Percentiles rank a stretch among this genome's conserved stretches.
phyloP scores from a whole-genome alignment of 768 basidiomycete genomes.

The Collybia nuda region DNA sequence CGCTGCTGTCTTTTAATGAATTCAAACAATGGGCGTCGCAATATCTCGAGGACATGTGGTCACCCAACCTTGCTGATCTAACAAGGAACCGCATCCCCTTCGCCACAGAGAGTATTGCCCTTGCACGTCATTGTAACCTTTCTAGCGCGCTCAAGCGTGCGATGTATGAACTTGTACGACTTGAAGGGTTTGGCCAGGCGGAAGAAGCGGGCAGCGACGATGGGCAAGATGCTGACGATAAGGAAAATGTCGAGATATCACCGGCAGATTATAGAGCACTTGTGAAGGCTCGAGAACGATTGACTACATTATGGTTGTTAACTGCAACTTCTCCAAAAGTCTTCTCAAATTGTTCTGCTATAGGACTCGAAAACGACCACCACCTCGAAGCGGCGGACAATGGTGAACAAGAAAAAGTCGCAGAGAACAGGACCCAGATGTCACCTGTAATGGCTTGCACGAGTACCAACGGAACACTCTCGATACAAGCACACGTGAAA shows the following conservation, averaged over 20 bases:
- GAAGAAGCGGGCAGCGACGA: too few species aligned
- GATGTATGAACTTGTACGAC: constrained; percentile 34
- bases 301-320: constrained; percentile 7
- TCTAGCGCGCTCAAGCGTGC: constrained; percentile 28
- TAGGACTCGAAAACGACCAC: too few species aligned
- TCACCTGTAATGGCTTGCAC: neutral
- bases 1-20: constrained; percentile 25
- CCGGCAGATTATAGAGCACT: constrained; percentile 6
- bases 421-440: neutral
- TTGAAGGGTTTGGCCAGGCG: constrained; percentile 20
- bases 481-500: constrained; percentile 1
- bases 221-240: neutral
- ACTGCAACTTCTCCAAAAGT: neutral
- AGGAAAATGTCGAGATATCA: neutral
- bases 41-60: constrained; percentile 30
- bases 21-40: constrained; percentile 26
- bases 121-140: constrained; percentile 27
- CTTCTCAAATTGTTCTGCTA: constrained; percentile 1
- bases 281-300: constrained; percentile 11
- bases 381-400: neutral
- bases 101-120: constrained; percentile 26
- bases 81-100: constrained; percentile 14
- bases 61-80: constrained; percentile 20
- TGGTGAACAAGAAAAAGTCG: neutral
- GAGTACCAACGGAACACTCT: neutral